A percentile compares a stretch with the other conserved stretches of the same genome.
Evolutionary conservation across 257 asterid genomes (phyloP).

Genomic region (Nicotiana paniculata): DNA sequence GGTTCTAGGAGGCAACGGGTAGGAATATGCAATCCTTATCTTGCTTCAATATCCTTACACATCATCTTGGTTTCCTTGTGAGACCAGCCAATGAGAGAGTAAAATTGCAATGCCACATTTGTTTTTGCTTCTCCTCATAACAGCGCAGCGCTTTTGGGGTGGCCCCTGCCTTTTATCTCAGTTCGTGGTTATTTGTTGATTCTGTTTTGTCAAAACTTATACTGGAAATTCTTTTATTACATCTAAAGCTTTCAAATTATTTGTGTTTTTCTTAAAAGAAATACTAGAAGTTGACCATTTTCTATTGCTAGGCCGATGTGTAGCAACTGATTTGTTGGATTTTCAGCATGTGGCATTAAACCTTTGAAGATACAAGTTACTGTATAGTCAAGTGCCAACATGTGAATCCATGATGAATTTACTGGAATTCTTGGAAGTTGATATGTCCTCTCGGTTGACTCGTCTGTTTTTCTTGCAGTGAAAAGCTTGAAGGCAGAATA

Average conservation of each 20-base stretch:
- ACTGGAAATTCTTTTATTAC: background rate
- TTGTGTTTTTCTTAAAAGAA: background rate
- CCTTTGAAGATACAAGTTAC: background rate
- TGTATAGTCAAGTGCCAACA: background rate
- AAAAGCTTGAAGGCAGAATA: constrained; percentile 85
- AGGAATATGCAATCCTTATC: constrained; percentile 16
- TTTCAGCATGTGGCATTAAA: background rate
- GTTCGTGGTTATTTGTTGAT: background rate
- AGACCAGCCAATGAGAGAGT: background rate
- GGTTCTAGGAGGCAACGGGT: constrained; percentile 99
- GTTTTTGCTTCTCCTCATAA: background rate
- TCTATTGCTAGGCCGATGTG: background rate
- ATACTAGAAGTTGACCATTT: background rate
- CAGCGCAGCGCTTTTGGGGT: background rate
- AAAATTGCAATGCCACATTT: background rate
- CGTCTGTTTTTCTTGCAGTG: constrained; percentile 28
- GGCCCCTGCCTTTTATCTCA: background rate
- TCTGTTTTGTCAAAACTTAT: background rate
- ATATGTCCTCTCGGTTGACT: background rate
- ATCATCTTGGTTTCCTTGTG: background rate
- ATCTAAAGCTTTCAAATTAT: background rate
- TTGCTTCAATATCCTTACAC: background rate
- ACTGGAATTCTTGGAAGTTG: background rate
- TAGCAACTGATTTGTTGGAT: background rate
- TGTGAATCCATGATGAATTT: background rate